These are phyloP conservation scores for Lojkania enalia DNA, from an alignment of 2,329 filamentous ascomycete species.

Conservation along the genomic window DNA sequence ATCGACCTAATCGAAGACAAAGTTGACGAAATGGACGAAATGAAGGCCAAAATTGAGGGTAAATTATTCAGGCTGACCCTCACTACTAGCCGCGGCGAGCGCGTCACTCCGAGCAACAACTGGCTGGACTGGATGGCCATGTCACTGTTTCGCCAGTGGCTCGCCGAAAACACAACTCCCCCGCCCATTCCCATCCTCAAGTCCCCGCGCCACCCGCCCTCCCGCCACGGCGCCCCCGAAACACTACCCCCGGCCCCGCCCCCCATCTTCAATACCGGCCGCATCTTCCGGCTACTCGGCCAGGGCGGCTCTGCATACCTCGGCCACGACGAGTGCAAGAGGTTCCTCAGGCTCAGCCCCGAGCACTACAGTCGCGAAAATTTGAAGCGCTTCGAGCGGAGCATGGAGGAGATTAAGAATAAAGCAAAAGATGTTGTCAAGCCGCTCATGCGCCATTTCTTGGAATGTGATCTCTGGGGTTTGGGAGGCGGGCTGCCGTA, in stretches of 20 bases:
- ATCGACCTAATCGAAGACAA: conserved; percentile 94
- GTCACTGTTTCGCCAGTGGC: conserved; percentile 87
- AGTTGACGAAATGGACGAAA: conserved; percentile 85
- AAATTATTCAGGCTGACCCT: conserved; percentile 81
- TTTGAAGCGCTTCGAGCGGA: conserved; percentile 78
- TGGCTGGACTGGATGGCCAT: conserved; percentile 91
- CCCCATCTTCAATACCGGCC: conserved; percentile 64
- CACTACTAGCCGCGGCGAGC: conserved; percentile 77
- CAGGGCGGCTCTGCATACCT: conserved; percentile 69
- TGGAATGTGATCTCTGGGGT: conserved; percentile 73
- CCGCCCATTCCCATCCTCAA: conserved; percentile 60
- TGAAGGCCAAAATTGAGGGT: conserved; percentile 76
- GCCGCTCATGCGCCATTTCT: conserved; percentile 80
- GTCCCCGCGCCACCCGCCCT: conserved; percentile 43
- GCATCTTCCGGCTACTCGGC: conserved; percentile 78
- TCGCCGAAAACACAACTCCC: conserved; percentile 85
- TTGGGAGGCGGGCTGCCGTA: conserved; percentile 59
- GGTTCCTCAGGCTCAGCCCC: conserved; percentile 80
- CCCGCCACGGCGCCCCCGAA: conserved; percentile 23
- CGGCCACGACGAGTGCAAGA: conserved; percentile 83
- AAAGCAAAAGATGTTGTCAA: conserved; percentile 81
- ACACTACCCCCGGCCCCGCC: conserved; percentile 30
- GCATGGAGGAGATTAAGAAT: conserved; percentile 85
- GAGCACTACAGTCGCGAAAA: conserved; percentile 88
- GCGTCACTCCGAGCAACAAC: conserved; percentile 75